Base-by-base conservation (phyloP, 2,329 filamentous ascomycete species). In the Aspergillus cejpii region DNA sequence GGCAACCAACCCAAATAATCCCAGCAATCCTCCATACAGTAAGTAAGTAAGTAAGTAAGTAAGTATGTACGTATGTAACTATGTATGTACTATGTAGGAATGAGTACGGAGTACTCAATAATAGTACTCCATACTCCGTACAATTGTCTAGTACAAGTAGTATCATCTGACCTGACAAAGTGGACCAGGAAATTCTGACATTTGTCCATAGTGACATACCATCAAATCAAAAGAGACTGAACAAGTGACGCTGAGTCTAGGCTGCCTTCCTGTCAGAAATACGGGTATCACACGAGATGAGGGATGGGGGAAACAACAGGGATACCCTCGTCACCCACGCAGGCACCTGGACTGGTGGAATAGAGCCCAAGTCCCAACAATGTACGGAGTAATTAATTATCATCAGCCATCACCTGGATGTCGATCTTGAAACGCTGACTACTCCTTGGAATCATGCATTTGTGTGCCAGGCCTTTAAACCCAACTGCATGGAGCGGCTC, bases 271-370 rank as follows among this genome's bases (percentile, higher is more conserved):
- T 24, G 23, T 24, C 4, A 11, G 11, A 5, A 34, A 34, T 19
- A 34, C 31, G 15, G 10, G 14, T 17, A 34, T 34, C 17, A 23
- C 31, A 29, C 11, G 26, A 44, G 40, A 14, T 39, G 27, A 7
- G 19, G 34, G 5, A 20, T 41, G 28, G 27, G 26, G 12, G 14
- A 27, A 21, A 15, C 31, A 36, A 46, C 53, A 23, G 39, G 53
- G 51, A 51, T 52, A 52, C 50, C 53, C 53, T 45, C 47, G 53
- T 52, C 43, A 48, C 34, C 40, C 34, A 51, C 46, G 49, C 53
- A 55, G 51, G 48, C 51, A 54, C 49, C 47, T 49, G 37, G 40
- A 48, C 38, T 48, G 37, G 43, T 45, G 51, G 46, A 24, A 41
- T 41, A 27, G 14, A 27, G n/a, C 19, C 23, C 6, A 37, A 37